phyloP scores from a whole-genome alignment of 805 yeast species.

The Suhomyces faveliae region DNA sequence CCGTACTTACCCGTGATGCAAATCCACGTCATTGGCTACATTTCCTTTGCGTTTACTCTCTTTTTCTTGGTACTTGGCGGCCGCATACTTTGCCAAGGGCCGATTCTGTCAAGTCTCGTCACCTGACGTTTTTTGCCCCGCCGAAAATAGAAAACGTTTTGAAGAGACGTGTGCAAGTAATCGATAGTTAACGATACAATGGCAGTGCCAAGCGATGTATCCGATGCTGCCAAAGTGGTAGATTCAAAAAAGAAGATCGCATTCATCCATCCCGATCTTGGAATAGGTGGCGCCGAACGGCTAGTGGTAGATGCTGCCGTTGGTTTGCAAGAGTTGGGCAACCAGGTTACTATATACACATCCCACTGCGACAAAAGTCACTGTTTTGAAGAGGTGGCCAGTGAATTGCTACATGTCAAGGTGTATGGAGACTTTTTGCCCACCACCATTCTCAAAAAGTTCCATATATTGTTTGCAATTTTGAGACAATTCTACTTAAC shows the following conservation, averaged over 20 bases:
- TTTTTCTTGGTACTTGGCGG: not conserved
- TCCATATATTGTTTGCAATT: constrained; percentile 80
- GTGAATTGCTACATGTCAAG: constrained; percentile 54
- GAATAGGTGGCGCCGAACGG: constrained; percentile 97
- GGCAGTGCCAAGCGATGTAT: not conserved
- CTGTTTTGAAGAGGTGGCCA: constrained; percentile 85
- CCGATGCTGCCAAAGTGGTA: not conserved
- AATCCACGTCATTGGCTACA: not conserved
- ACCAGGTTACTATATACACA: constrained; percentile 69
- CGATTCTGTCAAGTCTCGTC: not conserved
- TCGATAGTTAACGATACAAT: not conserved
- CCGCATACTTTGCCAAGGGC: not conserved
- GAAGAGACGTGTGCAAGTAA: too few relatives aligned
- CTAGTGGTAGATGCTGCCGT: constrained; percentile 95
- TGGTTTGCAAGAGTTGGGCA: constrained; percentile 64
- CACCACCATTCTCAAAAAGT: constrained; percentile 58
- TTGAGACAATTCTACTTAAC: constrained; percentile 75
- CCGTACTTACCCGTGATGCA: not conserved
- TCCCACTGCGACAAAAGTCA: constrained; percentile 87
- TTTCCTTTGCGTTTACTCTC: too few relatives aligned
- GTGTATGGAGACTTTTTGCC: constrained; percentile 89
- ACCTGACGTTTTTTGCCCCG: not conserved
- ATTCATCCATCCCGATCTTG: constrained; percentile 92
- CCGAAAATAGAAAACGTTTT: not conserved
- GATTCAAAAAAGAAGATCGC: constrained; percentile 46